Evolutionary conservation across 768 basidiomycete genomes (phyloP).

Genomic region (Boletus rubroflammeus): DNA sequence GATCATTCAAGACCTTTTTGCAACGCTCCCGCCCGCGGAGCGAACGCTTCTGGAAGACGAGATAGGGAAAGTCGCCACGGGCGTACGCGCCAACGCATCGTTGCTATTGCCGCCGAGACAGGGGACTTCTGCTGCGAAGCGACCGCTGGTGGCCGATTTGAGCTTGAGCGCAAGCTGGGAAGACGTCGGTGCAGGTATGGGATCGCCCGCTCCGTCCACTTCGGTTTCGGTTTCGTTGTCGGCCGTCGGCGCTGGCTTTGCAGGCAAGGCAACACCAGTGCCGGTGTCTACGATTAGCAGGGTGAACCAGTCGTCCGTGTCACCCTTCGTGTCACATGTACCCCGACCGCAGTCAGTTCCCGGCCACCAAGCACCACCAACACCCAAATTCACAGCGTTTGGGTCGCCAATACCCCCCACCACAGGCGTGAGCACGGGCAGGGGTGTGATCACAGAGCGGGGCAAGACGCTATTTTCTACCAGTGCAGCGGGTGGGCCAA

Average conservation of each 20-base stretch:
- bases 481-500: background rate
- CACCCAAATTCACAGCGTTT: slow-evolving; percentile 26
- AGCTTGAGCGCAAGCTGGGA: slow-evolving; percentile 66
- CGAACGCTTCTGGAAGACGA: slow-evolving; percentile 60
- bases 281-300: background rate
- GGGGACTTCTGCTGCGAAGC: slow-evolving; percentile 15
- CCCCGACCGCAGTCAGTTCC: slow-evolving; percentile 4
- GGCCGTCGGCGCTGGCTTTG: background rate
- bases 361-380: slow-evolving; percentile 4
- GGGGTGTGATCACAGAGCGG: slow-evolving; percentile 15
- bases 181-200: slow-evolving; percentile 36
- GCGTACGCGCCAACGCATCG: slow-evolving; percentile 14
- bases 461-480: slow-evolving; percentile 16
- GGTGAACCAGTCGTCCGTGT: background rate
- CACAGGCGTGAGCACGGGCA: background rate
- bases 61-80: slow-evolving; percentile 38
- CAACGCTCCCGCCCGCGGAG: slow-evolving; percentile 59
- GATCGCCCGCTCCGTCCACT: slow-evolving; percentile 5
- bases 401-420: slow-evolving; percentile 21
- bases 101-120: slow-evolving; percentile 4
- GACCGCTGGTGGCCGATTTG: slow-evolving; percentile 25
- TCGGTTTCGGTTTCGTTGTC: slow-evolving; percentile 11
- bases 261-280: slow-evolving; percentile 1
- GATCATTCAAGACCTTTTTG: slow-evolving; percentile 69
- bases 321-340: slow-evolving; percentile 8